These are phyloP conservation scores for Claviceps pazoutovae DNA, from an alignment of 2,329 filamentous ascomycete species.

Conservation along the genomic window DNA sequence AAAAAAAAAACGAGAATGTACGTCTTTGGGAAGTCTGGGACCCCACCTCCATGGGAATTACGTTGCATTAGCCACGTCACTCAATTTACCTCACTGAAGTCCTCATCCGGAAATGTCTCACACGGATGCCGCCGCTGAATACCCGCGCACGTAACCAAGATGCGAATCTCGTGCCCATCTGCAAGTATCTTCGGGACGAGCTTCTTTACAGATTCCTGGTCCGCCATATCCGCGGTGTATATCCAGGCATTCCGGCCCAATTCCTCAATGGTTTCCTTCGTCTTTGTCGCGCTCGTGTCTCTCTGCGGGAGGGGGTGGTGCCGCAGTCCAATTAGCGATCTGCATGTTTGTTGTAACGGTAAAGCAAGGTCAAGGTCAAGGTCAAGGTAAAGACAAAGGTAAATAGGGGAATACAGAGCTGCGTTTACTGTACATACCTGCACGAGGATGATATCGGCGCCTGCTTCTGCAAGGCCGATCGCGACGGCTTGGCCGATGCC, in stretches of 20 bases:
- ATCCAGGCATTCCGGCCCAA: conserved; percentile 54
- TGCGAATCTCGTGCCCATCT: conserved; percentile 52
- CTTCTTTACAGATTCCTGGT: conserved; percentile 41
- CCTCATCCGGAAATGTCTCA: conserved; percentile 58
- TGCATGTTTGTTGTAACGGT: too few relatives aligned
- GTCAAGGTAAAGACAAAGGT: too few relatives aligned
- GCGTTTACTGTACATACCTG: conserved; percentile 24
- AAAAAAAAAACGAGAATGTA: not conserved
- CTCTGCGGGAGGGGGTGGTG: conserved; percentile 19
- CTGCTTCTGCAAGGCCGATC: conserved; percentile 43
- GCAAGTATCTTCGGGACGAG: conserved; percentile 48
- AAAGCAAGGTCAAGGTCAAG: too few relatives aligned
- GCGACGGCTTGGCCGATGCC: conserved; percentile 45
- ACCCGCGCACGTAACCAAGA: conserved; percentile 76
- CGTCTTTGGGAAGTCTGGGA: not conserved
- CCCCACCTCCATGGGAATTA: too few relatives aligned
- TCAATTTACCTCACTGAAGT: conserved; percentile 52
- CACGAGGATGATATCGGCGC: conserved; percentile 41
- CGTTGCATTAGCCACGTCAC: too few relatives aligned
- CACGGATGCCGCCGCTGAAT: conserved; percentile 70
- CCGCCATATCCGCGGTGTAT: conserved; percentile 57
- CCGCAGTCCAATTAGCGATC: too few relatives aligned
- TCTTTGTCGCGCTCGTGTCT: conserved; percentile 30
- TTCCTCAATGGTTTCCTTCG: conserved; percentile 46
- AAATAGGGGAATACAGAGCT: not conserved